These are phyloP conservation scores for Podila epigama DNA, from an alignment of 192 early-diverging fungal species.

Conservation along the genomic window DNA sequence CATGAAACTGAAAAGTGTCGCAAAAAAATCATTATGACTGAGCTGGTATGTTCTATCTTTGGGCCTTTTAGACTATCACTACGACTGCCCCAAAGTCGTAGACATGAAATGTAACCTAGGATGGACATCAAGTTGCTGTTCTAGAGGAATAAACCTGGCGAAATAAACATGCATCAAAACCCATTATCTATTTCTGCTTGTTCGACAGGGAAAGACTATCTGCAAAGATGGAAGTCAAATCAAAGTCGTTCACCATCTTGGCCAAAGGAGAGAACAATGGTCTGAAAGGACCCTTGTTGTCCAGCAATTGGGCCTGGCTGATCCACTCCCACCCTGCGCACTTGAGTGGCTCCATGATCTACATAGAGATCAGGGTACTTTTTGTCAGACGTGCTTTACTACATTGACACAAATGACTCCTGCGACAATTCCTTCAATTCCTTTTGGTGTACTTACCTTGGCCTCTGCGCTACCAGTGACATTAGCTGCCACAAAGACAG, in stretches of 20 bases:
- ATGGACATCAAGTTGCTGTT: neutral
- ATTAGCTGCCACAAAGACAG: constrained; percentile 57
- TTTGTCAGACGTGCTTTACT: too few species aligned
- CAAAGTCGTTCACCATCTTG: constrained; percentile 25
- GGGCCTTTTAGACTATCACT: constrained; percentile 32
- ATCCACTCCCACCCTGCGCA: constrained; percentile 42
- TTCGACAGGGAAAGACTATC: neutral
- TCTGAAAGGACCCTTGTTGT: constrained; percentile 35
- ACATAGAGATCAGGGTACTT: too few species aligned
- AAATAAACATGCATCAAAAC: too few species aligned
- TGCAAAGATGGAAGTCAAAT: constrained; percentile 17
- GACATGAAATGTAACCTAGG: neutral
- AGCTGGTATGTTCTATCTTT: neutral
- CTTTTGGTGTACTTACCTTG: constrained; percentile 8
- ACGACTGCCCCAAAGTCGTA: constrained; percentile 29
- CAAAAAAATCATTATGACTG: neutral
- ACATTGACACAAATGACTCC: too few species aligned
- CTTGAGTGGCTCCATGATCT: constrained; percentile 43
- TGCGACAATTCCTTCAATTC: too few species aligned
- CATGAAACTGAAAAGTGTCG: neutral
- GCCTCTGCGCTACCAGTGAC: constrained; percentile 11
- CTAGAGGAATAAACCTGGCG: too few species aligned
- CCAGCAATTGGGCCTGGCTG: constrained; percentile 15
- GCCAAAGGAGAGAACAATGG: constrained; percentile 35
- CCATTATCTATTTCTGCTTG: neutral